Conservation (phyloP, 306 rosid species). For the Purshia tridentata region DNA sequence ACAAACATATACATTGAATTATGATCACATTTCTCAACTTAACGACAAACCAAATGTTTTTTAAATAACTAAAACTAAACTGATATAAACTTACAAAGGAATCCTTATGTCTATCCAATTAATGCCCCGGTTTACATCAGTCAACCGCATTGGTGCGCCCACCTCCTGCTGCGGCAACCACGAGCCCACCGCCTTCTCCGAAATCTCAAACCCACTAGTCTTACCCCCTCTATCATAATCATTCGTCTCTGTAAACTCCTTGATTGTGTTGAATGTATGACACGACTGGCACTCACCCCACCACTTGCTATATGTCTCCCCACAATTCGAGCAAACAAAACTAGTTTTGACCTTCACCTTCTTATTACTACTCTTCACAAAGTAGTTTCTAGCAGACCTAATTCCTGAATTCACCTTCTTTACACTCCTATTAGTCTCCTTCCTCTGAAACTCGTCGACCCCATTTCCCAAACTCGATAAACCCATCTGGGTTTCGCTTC, state of each 20-base stretch:
- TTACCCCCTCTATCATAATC: constrained; percentile 13
- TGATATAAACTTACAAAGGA: constrained; percentile 59
- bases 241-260: constrained; percentile 41
- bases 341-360: constrained; percentile 45
- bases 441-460: neutral
- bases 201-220: constrained; percentile 38
- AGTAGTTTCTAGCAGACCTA: constrained; percentile 4
- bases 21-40: neutral
- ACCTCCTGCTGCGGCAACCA: constrained; percentile 62
- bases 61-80: neutral
- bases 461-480: constrained; percentile 10
- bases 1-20: neutral
- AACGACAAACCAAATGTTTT: neutral
- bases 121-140: constrained; percentile 67
- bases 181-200: constrained; percentile 44
- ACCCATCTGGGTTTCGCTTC: constrained; percentile 16
- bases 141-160: constrained; percentile 52
- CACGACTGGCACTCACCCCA: constrained; percentile 74
- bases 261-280: constrained; percentile 37
- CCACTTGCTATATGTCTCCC: constrained; percentile 65
- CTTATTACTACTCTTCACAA: constrained; percentile 31
- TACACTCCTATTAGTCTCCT: constrained; percentile 23
- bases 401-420: constrained; percentile 30
- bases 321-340: constrained; percentile 78
- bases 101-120: constrained; percentile 52